phyloP scores from a whole-genome alignment of 176 grass and related monocot species.

The Avena insularis region DNA sequence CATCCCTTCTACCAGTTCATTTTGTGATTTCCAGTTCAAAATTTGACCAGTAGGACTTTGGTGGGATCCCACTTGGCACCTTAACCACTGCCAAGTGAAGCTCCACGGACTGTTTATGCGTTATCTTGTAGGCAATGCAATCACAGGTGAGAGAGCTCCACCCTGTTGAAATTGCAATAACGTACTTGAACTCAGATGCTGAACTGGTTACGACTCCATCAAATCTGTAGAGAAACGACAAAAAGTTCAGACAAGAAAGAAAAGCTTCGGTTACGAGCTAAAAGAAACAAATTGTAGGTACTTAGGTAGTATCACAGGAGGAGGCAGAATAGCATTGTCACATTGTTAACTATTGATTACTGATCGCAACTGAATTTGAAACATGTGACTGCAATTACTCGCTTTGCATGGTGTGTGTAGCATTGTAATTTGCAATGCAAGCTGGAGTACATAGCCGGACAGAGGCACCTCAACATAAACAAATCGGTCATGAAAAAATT shows the following conservation, averaged over 20 bases:
- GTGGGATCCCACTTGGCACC: no score
- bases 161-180: neutral
- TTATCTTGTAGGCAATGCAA: neutral
- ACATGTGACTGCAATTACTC: neutral
- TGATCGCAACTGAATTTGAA: slow-evolving; percentile 13
- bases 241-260: neutral
- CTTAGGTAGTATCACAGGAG: neutral
- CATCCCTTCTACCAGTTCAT: no score
- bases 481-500: neutral
- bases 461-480: neutral
- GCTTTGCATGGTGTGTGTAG: neutral
- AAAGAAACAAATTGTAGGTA: neutral
- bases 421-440: neutral
- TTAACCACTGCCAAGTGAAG: no score
- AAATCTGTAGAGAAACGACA: neutral
- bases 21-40: no score
- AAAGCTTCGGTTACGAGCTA: neutral
- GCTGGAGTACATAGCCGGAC: neutral
- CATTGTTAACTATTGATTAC: neutral
- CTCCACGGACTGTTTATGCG: no score
- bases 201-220: neutral
- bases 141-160: neutral
- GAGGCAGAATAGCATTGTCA: neutral
- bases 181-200: neutral
- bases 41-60: no score